phyloP scores from a whole-genome alignment of 1,139 yeast species.

The Scheffersomyces cryptocercus region DNA sequence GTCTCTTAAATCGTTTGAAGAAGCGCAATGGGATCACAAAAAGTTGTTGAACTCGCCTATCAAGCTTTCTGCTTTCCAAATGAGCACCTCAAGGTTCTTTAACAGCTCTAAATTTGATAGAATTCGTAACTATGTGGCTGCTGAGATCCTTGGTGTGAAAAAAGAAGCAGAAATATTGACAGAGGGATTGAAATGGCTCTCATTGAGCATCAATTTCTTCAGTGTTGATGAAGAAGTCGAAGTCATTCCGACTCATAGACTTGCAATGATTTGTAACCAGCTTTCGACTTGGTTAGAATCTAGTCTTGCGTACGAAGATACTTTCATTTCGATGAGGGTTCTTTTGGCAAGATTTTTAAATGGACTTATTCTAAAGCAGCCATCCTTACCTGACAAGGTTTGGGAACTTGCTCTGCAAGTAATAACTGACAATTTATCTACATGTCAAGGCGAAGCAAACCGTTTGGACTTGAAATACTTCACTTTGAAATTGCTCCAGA shows the following conservation, averaged over 20 bases:
- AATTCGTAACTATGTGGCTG: conserved; percentile 60
- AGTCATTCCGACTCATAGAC: conserved; percentile 58
- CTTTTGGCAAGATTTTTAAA: conserved; percentile 51
- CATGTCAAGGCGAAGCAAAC: conserved; percentile 39
- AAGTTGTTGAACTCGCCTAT: conserved; percentile 34
- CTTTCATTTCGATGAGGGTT: conserved; percentile 52
- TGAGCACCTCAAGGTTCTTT: conserved; percentile 37
- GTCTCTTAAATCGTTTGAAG: conserved; percentile 26
- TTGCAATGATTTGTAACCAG: conserved; percentile 58
- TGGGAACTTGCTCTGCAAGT: conserved; percentile 40
- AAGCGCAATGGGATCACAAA: conserved; percentile 28
- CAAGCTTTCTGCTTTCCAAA: conserved; percentile 38
- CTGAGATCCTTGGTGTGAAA: conserved; percentile 62
- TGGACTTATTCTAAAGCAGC: conserved; percentile 19
- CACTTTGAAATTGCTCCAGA: conserved; percentile 46
- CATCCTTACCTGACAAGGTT: conserved; percentile 29
- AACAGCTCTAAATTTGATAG: conserved; percentile 43
- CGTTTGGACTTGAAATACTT: conserved; percentile 47
- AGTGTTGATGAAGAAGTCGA: conserved; percentile 27
- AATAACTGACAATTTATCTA: conserved; percentile 52
- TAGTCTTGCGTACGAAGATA: conserved; percentile 59
- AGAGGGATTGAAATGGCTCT: conserved; percentile 47
- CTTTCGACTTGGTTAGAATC: conserved; percentile 60
- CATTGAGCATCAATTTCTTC: conserved; percentile 53
- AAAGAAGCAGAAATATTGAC: conserved; percentile 36